Base-by-base conservation (phyloP, 2,329 filamentous ascomycete genomes). In the Westerdykella ornata region DNA sequence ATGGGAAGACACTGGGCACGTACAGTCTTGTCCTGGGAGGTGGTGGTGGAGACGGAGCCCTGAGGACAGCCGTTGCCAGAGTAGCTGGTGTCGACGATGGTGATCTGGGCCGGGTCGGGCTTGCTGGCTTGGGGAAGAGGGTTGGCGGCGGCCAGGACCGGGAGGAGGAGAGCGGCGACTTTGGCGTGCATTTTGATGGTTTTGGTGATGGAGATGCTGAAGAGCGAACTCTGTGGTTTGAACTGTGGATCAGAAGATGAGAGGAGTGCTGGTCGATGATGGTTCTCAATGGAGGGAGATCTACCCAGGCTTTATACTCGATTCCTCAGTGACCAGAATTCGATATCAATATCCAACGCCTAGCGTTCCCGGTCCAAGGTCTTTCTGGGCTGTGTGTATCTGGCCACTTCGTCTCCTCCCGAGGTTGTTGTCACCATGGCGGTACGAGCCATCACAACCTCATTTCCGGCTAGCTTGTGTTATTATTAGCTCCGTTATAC, bases 21-120 rank as follows among this genome's bases (percentile, higher is more conserved):
- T 45, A 62, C 59, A 18, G 59, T 63, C 52, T 59, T 59, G 47
- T 63, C 60, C 6, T 48, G 44, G 2, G 60, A 62, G 18, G 52
- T 58, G 37, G 46, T 57, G 30, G 56, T 60, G 0, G 58, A 62
- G 14, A 63, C 59, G 33, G 58, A 57, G 29, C 59, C 60, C 41
- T 63, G 60, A 32, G 59, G 60, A 39, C 59, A 63, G 14, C 60
- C 60, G 37, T 59, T 63, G 22, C 60, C 60, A 18, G 56, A 60
- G 51, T 63, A 63, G 32, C 53, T 41, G 41, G 45, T 56, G 44
- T 56, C 54, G 15, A 56, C 20, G 36, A 63, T 62, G 35, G 54
- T 58, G 44, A 62, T 62, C 26, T 54, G 53, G 14, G 37, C 31
- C 28, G 54, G 51, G 40, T 51, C 43, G 11, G 56, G 54, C 19